Conservation (phyloP, 1,284 basidiomycete species). For the Ceratobasidium sp. region DNA sequence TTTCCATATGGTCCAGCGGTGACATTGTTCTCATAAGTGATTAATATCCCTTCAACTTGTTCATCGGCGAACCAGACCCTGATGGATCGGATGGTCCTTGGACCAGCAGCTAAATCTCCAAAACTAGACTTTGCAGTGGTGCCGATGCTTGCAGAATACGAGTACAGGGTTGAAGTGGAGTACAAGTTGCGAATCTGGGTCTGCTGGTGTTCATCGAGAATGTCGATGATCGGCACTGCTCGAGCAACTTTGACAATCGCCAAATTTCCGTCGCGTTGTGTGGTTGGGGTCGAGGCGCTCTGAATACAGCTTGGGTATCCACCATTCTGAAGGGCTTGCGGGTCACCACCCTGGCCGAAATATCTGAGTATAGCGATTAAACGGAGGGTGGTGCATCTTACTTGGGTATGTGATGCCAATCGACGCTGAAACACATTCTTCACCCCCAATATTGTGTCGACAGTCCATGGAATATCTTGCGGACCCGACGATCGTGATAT, state of each 20-base stretch:
- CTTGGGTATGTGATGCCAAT: not conserved
- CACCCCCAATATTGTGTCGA: not conserved
- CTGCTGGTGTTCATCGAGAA: not conserved
- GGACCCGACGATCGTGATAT: not conserved
- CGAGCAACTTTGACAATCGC: not conserved
- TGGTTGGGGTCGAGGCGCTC: not conserved
- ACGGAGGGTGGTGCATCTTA: not conserved
- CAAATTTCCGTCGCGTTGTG: not conserved
- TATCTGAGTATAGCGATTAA: not conserved
- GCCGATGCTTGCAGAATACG: not conserved
- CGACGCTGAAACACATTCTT: not conserved
- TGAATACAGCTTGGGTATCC: not conserved
- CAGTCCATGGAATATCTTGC: not conserved
- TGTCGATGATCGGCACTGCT: not conserved
- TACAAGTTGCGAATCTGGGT: not conserved
- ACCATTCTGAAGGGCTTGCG: not conserved
- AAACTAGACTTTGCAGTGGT: not conserved
- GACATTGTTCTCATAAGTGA: not conserved
- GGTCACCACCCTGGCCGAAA: not conserved
- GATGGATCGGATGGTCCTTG: not conserved
- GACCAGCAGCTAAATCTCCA: not conserved
- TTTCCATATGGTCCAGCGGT: conserved; percentile 4
- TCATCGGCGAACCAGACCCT: not conserved
- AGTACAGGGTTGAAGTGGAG: not conserved
- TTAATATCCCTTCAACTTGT: not conserved